Evolutionary conservation across 768 basidiomycete species (phyloP).

Genomic region (Nidula microcarpa): DNA sequence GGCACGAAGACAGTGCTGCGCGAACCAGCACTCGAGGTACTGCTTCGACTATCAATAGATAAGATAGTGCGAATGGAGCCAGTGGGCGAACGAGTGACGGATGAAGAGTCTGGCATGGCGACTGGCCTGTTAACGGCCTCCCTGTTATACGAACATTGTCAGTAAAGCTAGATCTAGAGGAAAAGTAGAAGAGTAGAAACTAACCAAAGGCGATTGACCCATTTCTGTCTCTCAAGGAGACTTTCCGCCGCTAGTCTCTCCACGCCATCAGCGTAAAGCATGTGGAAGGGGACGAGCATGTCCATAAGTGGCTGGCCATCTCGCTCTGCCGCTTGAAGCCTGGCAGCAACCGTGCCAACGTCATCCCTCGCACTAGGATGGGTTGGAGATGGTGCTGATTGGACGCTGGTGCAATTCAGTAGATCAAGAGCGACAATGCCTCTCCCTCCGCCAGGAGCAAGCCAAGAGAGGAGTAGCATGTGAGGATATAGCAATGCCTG

Average conservation of each 20-base stretch:
- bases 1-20: constrained; percentile 77
- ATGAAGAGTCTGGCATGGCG: constrained; percentile 42
- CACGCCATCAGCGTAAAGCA: constrained; percentile 86
- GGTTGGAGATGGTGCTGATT: constrained; percentile 75
- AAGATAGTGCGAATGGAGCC: constrained; percentile 68
- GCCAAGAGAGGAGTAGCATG: constrained; percentile 84
- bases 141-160: constrained; percentile 36
- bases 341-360: constrained; percentile 82
- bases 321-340: constrained; percentile 47
- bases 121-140: constrained; percentile 68
- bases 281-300: constrained; percentile 83
- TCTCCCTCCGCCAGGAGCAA: constrained; percentile 76
- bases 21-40: constrained; percentile 49
- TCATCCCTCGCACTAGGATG: constrained; percentile 83
- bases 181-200: constrained; percentile 17
- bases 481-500: constrained; percentile 82
- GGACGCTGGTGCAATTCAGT: constrained; percentile 82
- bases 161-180: not conserved
- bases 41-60: constrained; percentile 46
- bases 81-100: constrained; percentile 46
- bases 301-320: constrained; percentile 58
- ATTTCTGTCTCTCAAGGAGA: constrained; percentile 78
- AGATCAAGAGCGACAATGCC: constrained; percentile 87
- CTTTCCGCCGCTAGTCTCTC: constrained; percentile 90
- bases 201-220: constrained; percentile 90